Evolutionary conservation across 768 basidiomycete species (phyloP), one percentile per base, ranked within the genome.

Genomic region (Termitomyces sp.): DNA sequence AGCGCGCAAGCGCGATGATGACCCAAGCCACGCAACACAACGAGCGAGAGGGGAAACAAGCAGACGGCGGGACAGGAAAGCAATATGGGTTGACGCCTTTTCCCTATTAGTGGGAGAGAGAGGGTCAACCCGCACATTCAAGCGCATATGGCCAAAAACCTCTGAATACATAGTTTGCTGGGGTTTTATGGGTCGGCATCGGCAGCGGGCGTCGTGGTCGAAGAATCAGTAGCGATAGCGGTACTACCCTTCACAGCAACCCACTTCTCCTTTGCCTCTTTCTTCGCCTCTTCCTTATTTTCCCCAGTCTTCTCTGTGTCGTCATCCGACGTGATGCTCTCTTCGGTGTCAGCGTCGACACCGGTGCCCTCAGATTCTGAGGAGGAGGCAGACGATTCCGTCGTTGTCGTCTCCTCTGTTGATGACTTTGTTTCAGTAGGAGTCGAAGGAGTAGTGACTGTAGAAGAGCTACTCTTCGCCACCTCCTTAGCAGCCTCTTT

Each of bases 311-410:
- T 80, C 40, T 84, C 79, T 21, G 67, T 66, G 64, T 89, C 87
- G 64, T 90, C 88, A 63, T 90, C 89, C 34, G 87, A 88, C 3
- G 87, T 85, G 61, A 86, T 73, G 64, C 86, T 88, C 65, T 85
- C 86, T 69, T 91, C 89, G 23, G 82, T 82, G 64, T 91, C 89
- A 8, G 85, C 87, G 57, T 89, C 89, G 52, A 79, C 79, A 14
- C 81, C 82, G 17, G 78, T 84, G 66, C 74, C 82, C 63, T 86
- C 86, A 27, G 80, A 80, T 64, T 84, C 84, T 43, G 73, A 66
- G 25, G 73, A 66, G 25, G 73, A 74, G 46, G 68, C 64, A 50
- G 65, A 68, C 59, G 73, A 70, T 62, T 61, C 73, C 45, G 66
- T 61, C 9, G 67, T 55, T n/a, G 66, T 32, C 23, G 62, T 45